These are phyloP conservation scores for Limonium bicolor DNA, from an alignment of 148 eudicot species.

Conservation along the genomic window DNA sequence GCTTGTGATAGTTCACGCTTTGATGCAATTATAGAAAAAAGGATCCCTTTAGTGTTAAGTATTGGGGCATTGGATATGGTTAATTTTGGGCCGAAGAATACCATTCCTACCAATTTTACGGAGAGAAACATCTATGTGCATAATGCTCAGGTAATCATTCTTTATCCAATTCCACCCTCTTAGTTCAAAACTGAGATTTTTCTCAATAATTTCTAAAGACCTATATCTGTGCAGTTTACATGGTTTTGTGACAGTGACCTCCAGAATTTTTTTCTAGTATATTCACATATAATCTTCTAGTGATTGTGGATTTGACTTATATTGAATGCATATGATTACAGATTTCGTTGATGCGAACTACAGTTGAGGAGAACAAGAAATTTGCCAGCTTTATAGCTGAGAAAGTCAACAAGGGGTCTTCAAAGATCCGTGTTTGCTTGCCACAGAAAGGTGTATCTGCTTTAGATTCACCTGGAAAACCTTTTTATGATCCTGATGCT, in stretches of 20 bases:
- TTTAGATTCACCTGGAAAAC: slow-evolving; percentile 74
- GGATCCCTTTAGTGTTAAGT: slow-evolving; percentile 78
- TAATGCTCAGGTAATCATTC: slow-evolving; percentile 64
- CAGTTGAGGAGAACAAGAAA: slow-evolving; percentile 65
- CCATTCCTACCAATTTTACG: slow-evolving; percentile 61
- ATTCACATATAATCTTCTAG: no score
- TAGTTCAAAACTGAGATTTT: no score
- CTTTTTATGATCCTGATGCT: slow-evolving; percentile 79
- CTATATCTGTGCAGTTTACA: no score
- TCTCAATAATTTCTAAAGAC: no score
- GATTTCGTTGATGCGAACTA: slow-evolving; percentile 86
- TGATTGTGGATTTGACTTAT: neutral
- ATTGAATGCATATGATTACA: slow-evolving; percentile 14
- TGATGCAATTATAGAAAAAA: slow-evolving; percentile 60
- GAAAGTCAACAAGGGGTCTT: slow-evolving; percentile 69
- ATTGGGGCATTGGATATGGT: slow-evolving; percentile 98
- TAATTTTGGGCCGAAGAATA: slow-evolving; percentile 61
- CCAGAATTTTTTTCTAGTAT: no score
- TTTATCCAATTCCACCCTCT: neutral
- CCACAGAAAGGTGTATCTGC: slow-evolving; percentile 93
- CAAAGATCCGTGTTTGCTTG: slow-evolving; percentile 65
- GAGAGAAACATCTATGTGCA: slow-evolving; percentile 63
- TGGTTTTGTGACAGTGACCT: no score
- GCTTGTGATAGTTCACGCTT: slow-evolving; percentile 90
- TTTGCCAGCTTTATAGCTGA: slow-evolving; percentile 77